These are phyloP conservation scores for Tulasnella sp. DNA, from an alignment of 768 basidiomycete genomes.

Conservation along the genomic window DNA sequence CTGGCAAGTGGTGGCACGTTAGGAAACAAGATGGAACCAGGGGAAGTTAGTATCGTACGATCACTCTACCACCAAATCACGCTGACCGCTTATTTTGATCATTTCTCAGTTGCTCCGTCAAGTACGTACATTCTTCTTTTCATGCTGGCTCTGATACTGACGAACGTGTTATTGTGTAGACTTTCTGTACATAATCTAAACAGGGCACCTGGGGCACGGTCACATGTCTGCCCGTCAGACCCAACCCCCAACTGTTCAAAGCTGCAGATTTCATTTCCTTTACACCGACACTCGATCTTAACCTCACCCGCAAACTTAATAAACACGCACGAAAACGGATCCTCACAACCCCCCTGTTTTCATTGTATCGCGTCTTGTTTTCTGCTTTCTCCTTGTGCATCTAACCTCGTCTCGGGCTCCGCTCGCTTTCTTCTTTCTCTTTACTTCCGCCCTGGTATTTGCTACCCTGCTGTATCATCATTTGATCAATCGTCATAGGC, in stretches of 20 bases:
- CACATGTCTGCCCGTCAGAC: neutral
- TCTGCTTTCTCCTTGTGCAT: neutral
- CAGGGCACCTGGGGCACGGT: neutral
- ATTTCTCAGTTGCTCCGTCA: slow-evolving; percentile 37
- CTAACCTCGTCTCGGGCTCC: neutral
- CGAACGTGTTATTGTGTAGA: slow-evolving; percentile 20
- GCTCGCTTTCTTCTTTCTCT: neutral
- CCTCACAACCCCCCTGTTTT: neutral
- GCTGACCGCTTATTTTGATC: slow-evolving; percentile 2
- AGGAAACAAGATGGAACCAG: slow-evolving; percentile 68
- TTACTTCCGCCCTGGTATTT: slow-evolving; percentile 5
- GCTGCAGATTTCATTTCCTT: neutral
- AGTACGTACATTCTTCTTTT: slow-evolving; percentile 32
- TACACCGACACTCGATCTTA: neutral
- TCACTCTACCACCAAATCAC: neutral
- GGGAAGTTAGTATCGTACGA: slow-evolving; percentile 38
- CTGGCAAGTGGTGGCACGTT: slow-evolving; percentile 94
- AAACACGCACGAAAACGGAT: neutral
- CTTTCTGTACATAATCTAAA: slow-evolving; percentile 37
- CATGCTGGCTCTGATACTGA: neutral
- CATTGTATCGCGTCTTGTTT: neutral
- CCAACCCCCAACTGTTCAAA: neutral
- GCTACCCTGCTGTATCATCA: slow-evolving; percentile 17
- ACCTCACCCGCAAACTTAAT: neutral
- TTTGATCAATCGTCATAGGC: neutral